These are phyloP conservation scores for Plasmodiophora brassicae DNA, from an alignment of 208 protist genomes.

Conservation along the genomic window DNA sequence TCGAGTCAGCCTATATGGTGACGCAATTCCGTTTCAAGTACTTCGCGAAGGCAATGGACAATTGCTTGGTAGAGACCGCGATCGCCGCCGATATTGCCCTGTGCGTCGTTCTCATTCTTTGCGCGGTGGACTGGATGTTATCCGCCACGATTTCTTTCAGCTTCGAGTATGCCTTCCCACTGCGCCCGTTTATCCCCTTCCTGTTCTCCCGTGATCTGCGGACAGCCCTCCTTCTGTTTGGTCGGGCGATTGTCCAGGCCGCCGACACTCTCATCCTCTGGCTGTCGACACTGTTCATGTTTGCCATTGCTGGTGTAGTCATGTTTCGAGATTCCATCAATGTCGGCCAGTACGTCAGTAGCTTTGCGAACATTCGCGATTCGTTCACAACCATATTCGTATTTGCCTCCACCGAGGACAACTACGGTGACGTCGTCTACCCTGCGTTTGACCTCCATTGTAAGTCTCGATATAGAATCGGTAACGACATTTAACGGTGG, in stretches of 20 bases:
- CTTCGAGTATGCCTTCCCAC: slow-evolving; percentile 1
- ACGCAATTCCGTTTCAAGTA: neutral
- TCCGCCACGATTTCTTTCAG: neutral
- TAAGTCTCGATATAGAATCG: too few relatives aligned
- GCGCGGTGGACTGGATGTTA: neutral
- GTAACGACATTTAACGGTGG: too few relatives aligned
- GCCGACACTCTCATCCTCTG: neutral
- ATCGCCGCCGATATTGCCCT: neutral
- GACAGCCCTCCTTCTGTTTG: neutral
- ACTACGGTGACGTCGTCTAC: neutral
- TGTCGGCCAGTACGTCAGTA: neutral
- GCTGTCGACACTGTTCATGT: neutral
- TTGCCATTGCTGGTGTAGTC: neutral
- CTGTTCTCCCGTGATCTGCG: neutral
- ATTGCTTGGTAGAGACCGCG: too few relatives aligned
- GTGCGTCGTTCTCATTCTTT: neutral
- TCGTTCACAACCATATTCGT: neutral
- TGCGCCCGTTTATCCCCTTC: neutral
- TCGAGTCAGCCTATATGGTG: slow-evolving; percentile 14
- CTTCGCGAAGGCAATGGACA: neutral
- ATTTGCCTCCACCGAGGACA: neutral
- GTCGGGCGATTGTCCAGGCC: neutral
- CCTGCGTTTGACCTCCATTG: too few relatives aligned
- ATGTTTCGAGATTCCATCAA: neutral
- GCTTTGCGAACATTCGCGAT: slow-evolving; percentile 1